These are phyloP conservation scores for Annulohypoxylon maeteangense DNA, from an alignment of 495 filamentous ascomycete genomes.

Conservation along the genomic window DNA sequence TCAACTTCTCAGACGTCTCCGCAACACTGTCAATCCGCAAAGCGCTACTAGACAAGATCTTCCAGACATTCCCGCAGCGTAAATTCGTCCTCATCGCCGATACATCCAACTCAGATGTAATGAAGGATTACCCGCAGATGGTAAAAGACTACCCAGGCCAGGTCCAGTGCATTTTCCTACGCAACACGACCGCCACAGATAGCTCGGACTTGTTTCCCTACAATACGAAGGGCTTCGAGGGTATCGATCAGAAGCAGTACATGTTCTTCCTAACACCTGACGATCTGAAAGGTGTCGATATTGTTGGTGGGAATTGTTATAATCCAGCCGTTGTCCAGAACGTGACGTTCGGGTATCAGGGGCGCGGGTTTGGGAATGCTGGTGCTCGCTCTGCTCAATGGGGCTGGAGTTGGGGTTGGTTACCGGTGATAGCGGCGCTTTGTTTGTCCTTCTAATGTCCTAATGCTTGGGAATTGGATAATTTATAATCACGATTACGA, in stretches of 20 bases:
- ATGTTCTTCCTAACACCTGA: slow-evolving; percentile 83
- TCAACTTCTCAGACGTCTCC: slow-evolving; percentile 79
- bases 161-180: slow-evolving; percentile 81
- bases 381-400: not conserved
- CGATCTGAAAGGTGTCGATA: slow-evolving; percentile 73
- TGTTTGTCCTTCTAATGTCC: slow-evolving; percentile 4
- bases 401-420: slow-evolving; percentile 28
- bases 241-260: slow-evolving; percentile 68
- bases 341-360: slow-evolving; percentile 75
- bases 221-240: slow-evolving; percentile 75
- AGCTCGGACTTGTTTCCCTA: slow-evolving; percentile 72
- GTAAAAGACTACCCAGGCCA: slow-evolving; percentile 71
- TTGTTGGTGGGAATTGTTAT: slow-evolving; percentile 74
- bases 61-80: slow-evolving; percentile 77
- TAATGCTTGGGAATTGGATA: not conserved
- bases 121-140: slow-evolving; percentile 77
- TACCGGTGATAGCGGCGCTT: slow-evolving; percentile 12
- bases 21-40: slow-evolving; percentile 77
- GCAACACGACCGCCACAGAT: slow-evolving; percentile 79
- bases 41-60: slow-evolving; percentile 73
- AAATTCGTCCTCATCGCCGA: slow-evolving; percentile 82
- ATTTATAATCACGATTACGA: not conserved
- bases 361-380: slow-evolving; percentile 59
- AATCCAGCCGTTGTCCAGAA: slow-evolving; percentile 72
- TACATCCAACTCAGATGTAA: slow-evolving; percentile 80